phyloP scores from a whole-genome alignment of 2,329 filamentous ascomycete species.

The Rugonectria rugulosa region DNA sequence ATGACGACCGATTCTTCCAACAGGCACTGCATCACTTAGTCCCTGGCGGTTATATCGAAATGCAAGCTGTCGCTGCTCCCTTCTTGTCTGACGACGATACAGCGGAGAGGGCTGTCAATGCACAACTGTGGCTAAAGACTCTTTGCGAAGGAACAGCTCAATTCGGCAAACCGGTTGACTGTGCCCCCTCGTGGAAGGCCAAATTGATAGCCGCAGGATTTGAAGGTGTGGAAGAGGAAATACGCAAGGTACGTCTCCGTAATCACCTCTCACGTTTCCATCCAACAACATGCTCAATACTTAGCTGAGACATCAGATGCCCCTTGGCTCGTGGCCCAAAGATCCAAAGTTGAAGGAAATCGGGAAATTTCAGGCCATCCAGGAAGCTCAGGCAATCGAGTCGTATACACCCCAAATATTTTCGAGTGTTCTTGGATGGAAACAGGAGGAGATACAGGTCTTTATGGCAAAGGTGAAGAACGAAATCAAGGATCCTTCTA shows the following conservation, averaged over 20 bases:
- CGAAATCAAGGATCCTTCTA: neutral
- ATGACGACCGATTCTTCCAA: conserved; percentile 30
- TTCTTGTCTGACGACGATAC: conserved; percentile 48
- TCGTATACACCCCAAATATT: neutral
- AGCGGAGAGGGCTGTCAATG: conserved; percentile 30
- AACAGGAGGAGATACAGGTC: neutral
- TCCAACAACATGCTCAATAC: neutral
- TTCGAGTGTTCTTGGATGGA: neutral
- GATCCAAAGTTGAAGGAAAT: conserved; percentile 3
- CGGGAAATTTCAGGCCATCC: neutral
- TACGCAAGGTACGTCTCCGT: neutral
- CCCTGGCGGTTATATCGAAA: conserved; percentile 55
- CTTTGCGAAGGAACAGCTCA: neutral
- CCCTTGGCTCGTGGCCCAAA: conserved; percentile 2
- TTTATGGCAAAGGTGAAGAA: neutral
- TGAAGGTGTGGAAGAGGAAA: neutral
- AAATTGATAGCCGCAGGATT: neutral
- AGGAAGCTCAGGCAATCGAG: neutral
- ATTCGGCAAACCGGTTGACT: conserved; percentile 5
- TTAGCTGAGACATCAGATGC: neutral
- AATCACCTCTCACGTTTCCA: neutral
- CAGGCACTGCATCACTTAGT: conserved; percentile 44
- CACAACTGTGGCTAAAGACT: neutral
- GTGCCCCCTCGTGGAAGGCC: neutral
- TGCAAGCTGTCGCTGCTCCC: conserved; percentile 44